Conservation (phyloP, 2,329 filamentous ascomycete genomes). For the Beauveria varroae region DNA sequence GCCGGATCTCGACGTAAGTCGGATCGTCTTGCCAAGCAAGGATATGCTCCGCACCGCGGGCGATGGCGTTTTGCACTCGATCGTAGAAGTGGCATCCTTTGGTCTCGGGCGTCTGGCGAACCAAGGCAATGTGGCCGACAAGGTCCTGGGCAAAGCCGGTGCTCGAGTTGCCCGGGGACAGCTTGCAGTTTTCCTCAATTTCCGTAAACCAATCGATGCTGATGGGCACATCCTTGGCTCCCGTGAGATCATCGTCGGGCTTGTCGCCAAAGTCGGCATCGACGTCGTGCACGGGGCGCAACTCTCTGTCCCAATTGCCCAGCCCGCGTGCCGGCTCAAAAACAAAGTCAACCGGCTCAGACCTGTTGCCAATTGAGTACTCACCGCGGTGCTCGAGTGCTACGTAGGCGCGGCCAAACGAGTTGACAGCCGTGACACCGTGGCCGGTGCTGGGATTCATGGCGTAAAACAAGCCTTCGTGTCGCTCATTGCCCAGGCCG, state of each 20-base stretch:
- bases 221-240: not conserved
- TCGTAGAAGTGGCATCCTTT: not conserved
- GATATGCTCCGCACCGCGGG: not conserved
- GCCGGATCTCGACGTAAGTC: not conserved
- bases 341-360: not conserved
- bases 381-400: not conserved
- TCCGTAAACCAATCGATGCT: not conserved
- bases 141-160: not conserved
- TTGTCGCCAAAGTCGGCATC: not conserved
- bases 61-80: not conserved
- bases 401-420: not conserved
- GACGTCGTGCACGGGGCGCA: not conserved
- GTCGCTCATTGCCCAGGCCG: not conserved
- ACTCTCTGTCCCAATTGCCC: not conserved
- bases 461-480: not conserved
- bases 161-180: not conserved
- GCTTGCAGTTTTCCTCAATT: not conserved
- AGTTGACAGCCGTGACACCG: constrained; percentile 7
- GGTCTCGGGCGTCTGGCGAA: not conserved
- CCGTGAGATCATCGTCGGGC: not conserved
- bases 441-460: not conserved
- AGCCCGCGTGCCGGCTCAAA: not conserved
- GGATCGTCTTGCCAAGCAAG: not conserved
- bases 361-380: not conserved
- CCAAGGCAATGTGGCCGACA: not conserved